Percentiles rank a stretch among this genome's conserved stretches.
These are phyloP conservation scores for Clausena lansium DNA, from an alignment of 345 rosid genomes.

Conservation along the genomic window DNA sequence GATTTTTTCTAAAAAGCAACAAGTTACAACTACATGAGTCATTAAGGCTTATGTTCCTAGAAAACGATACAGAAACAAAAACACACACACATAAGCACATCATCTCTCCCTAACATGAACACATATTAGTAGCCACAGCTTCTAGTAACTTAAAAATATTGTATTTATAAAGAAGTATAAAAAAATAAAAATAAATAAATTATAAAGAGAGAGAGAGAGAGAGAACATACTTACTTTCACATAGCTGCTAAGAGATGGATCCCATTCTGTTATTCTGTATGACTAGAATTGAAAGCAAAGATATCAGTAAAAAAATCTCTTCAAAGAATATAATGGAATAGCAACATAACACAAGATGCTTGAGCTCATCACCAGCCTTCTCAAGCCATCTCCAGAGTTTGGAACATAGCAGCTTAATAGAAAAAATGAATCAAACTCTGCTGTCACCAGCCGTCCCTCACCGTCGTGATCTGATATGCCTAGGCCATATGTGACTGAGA, in stretches of 20 bases:
- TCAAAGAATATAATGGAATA: neutral
- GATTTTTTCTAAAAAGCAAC: neutral
- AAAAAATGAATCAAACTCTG: slow-evolving; percentile 83
- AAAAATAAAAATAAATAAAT: neutral
- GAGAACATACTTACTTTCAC: slow-evolving; percentile 58
- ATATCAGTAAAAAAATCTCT: slow-evolving; percentile 8
- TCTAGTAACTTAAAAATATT: neutral
- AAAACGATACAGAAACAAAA: neutral
- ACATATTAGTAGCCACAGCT: neutral
- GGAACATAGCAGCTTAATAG: slow-evolving; percentile 75
- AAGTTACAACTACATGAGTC: neutral
- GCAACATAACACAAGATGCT: neutral
- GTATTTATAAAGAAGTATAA: neutral
- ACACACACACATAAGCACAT: neutral
- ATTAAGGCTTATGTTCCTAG: neutral
- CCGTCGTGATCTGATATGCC: slow-evolving; percentile 76
- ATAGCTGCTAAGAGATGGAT: slow-evolving; percentile 67
- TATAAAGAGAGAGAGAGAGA: neutral
- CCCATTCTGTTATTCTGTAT: slow-evolving; percentile 81
- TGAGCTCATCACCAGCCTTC: slow-evolving; percentile 66
- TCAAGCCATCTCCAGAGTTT: slow-evolving; percentile 95
- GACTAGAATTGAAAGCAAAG: slow-evolving; percentile 40
- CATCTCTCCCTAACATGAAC: neutral
- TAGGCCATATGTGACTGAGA: slow-evolving; percentile 75
- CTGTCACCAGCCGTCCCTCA: slow-evolving; percentile 90